Evolutionary conservation across 352 stramenopile genomes (phyloP).

Genomic region (Phytophthora aleatoria): DNA sequence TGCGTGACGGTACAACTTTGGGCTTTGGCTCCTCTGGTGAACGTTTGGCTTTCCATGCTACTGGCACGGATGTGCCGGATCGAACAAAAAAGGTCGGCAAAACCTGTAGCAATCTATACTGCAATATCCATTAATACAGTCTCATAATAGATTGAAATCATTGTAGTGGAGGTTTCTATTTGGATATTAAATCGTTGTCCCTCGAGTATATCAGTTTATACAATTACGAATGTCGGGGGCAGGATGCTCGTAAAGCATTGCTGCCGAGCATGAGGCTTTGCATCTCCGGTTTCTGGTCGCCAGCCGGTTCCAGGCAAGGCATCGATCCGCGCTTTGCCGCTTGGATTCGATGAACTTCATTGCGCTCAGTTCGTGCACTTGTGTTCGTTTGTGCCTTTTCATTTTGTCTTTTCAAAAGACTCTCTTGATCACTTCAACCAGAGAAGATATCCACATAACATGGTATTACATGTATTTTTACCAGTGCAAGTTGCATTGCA

Average conservation of each 20-base stretch:
- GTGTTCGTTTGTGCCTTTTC: constrained; percentile 2
- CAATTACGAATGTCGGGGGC: neutral
- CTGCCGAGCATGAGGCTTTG: constrained; percentile 13
- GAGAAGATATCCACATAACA: too few relatives aligned
- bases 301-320: constrained; percentile 18
- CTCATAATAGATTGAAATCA: neutral
- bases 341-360: too few relatives aligned
- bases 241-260: too few relatives aligned
- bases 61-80: constrained; percentile 14
- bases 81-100: constrained; percentile 16
- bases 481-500: too few relatives aligned
- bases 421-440: too few relatives aligned
- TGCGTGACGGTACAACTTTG: neutral
- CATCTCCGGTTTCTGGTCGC: constrained; percentile 12
- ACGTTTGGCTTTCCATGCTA: constrained; percentile 13
- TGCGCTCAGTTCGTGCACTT: constrained; percentile 1
- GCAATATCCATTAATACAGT: neutral
- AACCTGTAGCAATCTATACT: neutral
- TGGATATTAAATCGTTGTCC: too few relatives aligned
- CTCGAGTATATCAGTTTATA: neutral
- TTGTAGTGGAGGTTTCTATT: too few relatives aligned
- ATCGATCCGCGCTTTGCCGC: constrained; percentile 14
- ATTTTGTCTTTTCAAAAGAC: too few relatives aligned
- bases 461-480: too few relatives aligned
- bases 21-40: neutral